These are phyloP conservation scores for Leishmania turanica DNA, from an alignment of 208 protist genomes.

Conservation along the genomic window DNA sequence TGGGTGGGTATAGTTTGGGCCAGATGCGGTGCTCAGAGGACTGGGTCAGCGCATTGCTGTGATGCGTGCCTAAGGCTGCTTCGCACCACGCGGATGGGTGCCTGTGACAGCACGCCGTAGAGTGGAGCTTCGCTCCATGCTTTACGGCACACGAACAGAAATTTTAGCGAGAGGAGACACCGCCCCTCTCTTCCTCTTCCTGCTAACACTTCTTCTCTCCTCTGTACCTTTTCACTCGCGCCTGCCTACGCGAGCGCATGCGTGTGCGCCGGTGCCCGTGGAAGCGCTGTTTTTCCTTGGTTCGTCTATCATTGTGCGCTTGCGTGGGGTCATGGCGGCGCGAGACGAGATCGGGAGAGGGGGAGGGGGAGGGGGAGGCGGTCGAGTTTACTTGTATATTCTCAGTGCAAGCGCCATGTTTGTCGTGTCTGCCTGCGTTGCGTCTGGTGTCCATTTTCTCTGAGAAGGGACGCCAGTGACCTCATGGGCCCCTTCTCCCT, in stretches of 20 bases:
- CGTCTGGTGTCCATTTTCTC: neutral
- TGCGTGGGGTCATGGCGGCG: neutral
- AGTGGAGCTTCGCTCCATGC: neutral
- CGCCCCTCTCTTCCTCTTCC: too few species aligned
- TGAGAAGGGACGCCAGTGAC: neutral
- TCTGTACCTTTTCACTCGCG: too few species aligned
- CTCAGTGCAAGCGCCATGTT: neutral
- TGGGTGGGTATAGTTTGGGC: neutral
- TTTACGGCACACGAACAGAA: neutral
- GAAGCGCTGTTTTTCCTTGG: too few species aligned
- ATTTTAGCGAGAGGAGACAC: neutral
- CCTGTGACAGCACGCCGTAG: neutral
- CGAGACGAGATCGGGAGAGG: too few species aligned
- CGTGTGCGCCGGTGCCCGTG: too few species aligned
- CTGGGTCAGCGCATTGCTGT: neutral
- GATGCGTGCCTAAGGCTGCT: neutral
- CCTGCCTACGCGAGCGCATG: too few species aligned
- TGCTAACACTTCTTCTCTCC: too few species aligned
- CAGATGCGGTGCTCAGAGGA: neutral
- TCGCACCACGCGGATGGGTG: neutral
- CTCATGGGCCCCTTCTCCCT: neutral
- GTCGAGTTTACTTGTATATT: neutral
- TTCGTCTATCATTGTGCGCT: too few species aligned
- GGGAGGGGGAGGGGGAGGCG: too few species aligned
- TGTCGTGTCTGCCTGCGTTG: neutral